These are phyloP conservation scores for Aureobasidium vineae DNA, from an alignment of 2,329 filamentous ascomycete species.

Conservation along the genomic window DNA sequence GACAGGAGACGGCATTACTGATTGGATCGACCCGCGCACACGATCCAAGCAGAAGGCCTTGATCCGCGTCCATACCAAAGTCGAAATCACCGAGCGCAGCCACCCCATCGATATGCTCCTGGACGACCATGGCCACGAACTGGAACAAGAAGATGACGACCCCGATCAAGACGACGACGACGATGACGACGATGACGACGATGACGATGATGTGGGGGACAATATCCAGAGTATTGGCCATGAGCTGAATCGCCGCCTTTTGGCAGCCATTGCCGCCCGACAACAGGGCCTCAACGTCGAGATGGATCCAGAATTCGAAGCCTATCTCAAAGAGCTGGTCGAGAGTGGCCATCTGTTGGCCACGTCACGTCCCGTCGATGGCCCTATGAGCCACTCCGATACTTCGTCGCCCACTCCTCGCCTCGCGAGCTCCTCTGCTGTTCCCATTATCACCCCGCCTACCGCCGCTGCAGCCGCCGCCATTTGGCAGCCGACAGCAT, in stretches of 20 bases:
- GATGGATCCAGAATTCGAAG: constrained; percentile 38
- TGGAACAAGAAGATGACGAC: constrained; percentile 28
- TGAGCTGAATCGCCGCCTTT: constrained; percentile 23
- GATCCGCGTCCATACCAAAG: constrained; percentile 19
- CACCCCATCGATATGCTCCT: constrained; percentile 12
- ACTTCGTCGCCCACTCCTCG: background rate
- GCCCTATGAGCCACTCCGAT: constrained; percentile 11
- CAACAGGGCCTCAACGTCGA: constrained; percentile 34
- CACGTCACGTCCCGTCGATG: constrained; percentile 21
- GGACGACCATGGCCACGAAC: background rate
- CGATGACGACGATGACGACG: constrained; percentile 30
- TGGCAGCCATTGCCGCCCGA: constrained; percentile 33
- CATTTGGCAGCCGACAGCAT: constrained; percentile 7
- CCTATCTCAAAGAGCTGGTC: constrained; percentile 39
- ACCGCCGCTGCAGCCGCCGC: background rate
- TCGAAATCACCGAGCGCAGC: constrained; percentile 18
- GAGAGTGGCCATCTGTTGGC: constrained; percentile 33
- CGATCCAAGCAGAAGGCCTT: constrained; percentile 32
- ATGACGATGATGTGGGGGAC: constrained; percentile 26
- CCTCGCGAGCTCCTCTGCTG: background rate
- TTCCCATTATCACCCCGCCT: background rate
- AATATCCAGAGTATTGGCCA: constrained; percentile 15
- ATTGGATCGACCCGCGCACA: constrained; percentile 56
- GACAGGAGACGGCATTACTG: constrained; percentile 64
- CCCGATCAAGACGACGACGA: constrained; percentile 26